These are phyloP conservation scores for Alternaria metachromatica DNA, from an alignment of 2,329 filamentous ascomycete species.

Conservation along the genomic window DNA sequence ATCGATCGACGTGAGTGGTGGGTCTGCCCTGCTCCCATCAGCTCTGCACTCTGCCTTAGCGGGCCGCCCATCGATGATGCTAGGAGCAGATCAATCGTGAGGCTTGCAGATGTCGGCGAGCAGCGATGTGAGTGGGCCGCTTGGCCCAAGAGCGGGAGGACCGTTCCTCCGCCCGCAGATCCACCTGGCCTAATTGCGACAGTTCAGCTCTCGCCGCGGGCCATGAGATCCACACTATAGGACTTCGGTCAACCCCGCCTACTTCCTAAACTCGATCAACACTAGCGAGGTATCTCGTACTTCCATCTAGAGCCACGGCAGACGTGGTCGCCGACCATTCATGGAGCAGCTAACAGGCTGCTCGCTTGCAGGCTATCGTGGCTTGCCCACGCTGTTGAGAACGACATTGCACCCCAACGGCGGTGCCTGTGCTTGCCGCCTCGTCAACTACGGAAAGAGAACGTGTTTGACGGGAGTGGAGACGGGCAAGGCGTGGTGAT, in stretches of 20 bases:
- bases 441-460: background rate
- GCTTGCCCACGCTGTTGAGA: background rate
- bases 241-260: background rate
- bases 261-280: background rate
- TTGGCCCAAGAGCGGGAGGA: constrained; percentile 8
- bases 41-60: constrained; percentile 4
- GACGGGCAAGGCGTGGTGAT: background rate
- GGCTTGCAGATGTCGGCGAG: constrained; percentile 7
- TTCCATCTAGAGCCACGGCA: background rate
- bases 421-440: background rate
- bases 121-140: constrained; percentile 2
- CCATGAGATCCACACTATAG: background rate
- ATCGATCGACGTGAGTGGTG: background rate
- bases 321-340: constrained; percentile 2
- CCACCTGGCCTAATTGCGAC: constrained; percentile 1
- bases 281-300: background rate
- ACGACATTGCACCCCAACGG: background rate
- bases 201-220: background rate
- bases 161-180: constrained; percentile 8
- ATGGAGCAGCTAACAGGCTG: background rate
- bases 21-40: background rate
- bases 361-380: background rate
- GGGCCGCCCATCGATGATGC: constrained; percentile 8
- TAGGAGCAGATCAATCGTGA: constrained; percentile 3
- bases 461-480: background rate